Evolutionary conservation across 2,329 filamentous ascomycete genomes (phyloP).

Genomic region (Hysterium pulicare): DNA sequence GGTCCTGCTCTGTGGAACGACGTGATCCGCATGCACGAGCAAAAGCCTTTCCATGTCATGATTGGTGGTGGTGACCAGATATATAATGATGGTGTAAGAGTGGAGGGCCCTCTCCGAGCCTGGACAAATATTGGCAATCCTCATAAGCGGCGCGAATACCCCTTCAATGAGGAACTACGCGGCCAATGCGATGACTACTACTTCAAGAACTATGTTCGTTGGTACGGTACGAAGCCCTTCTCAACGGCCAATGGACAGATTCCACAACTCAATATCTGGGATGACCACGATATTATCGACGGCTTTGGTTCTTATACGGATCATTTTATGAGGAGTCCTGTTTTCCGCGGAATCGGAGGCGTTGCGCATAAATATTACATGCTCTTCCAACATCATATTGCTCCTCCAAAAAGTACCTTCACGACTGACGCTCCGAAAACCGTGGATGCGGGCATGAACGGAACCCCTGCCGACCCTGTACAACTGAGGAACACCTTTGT

Average conservation of each 20-base stretch:
- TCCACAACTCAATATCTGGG: slow-evolving; percentile 64
- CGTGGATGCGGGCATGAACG: slow-evolving; percentile 45
- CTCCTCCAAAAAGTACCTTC: slow-evolving; percentile 80
- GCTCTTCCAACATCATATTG: slow-evolving; percentile 71
- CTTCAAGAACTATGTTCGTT: slow-evolving; percentile 58
- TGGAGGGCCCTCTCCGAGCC: slow-evolving; percentile 70
- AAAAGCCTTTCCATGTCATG: slow-evolving; percentile 64
- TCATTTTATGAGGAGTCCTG: slow-evolving; percentile 63
- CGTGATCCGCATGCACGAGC: slow-evolving; percentile 57
- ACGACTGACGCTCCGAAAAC: slow-evolving; percentile 68
- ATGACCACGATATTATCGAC: slow-evolving; percentile 65
- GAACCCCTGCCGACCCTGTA: slow-evolving; percentile 59
- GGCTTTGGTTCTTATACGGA: slow-evolving; percentile 65
- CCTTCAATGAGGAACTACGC: slow-evolving; percentile 64
- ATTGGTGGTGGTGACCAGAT: slow-evolving; percentile 90
- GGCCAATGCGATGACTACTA: slow-evolving; percentile 60
- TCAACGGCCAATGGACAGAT: slow-evolving; percentile 60
- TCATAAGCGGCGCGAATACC: slow-evolving; percentile 55
- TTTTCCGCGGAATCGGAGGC: slow-evolving; percentile 64
- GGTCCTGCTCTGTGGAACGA: slow-evolving; percentile 64
- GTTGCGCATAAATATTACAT: slow-evolving; percentile 59
- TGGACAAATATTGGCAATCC: slow-evolving; percentile 63
- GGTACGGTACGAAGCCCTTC: slow-evolving; percentile 69
- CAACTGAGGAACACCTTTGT: slow-evolving; percentile 77
- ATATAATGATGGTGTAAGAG: slow-evolving; percentile 75